These are phyloP conservation scores for Aphanoascus verrucosus DNA, from an alignment of 2,329 filamentous ascomycete species.

Conservation along the genomic window DNA sequence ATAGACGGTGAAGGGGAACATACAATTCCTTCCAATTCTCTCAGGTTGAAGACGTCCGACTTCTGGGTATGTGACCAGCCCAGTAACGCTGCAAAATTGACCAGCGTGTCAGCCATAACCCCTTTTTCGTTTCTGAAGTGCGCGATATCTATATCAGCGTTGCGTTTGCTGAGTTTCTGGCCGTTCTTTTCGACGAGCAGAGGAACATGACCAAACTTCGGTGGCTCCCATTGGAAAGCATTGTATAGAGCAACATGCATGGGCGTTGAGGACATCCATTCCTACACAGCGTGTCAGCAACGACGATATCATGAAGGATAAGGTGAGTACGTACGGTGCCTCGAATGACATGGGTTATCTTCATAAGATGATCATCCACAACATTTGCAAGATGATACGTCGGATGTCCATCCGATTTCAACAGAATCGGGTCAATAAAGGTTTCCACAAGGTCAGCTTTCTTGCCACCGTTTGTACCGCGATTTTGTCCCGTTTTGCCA, in stretches of 20 bases:
- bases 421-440: slow-evolving; percentile 72
- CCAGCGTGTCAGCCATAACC: slow-evolving; percentile 53
- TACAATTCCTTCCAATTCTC: slow-evolving; percentile 60
- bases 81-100: slow-evolving; percentile 74
- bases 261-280: slow-evolving; percentile 94
- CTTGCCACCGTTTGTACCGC: slow-evolving; percentile 21
- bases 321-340: slow-evolving; percentile 52
- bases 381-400: slow-evolving; percentile 98
- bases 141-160: slow-evolving; percentile 53
- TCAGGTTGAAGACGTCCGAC: slow-evolving; percentile 60
- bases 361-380: slow-evolving; percentile 89
- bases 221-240: slow-evolving; percentile 63
- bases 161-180: slow-evolving; percentile 79
- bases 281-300: slow-evolving; percentile 36
- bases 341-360: slow-evolving; percentile 89
- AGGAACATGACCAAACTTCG: slow-evolving; percentile 69
- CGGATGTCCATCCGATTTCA: slow-evolving; percentile 84
- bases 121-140: slow-evolving; percentile 47
- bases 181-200: slow-evolving; percentile 58
- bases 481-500: slow-evolving; percentile 47
- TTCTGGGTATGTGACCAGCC: slow-evolving; percentile 65
- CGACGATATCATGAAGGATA: background rate
- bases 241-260: slow-evolving; percentile 65
- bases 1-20: slow-evolving; percentile 19
- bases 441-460: slow-evolving; percentile 36